Conservation (phyloP, 164 flowering plant genomes). For the Stephania japonica region DNA sequence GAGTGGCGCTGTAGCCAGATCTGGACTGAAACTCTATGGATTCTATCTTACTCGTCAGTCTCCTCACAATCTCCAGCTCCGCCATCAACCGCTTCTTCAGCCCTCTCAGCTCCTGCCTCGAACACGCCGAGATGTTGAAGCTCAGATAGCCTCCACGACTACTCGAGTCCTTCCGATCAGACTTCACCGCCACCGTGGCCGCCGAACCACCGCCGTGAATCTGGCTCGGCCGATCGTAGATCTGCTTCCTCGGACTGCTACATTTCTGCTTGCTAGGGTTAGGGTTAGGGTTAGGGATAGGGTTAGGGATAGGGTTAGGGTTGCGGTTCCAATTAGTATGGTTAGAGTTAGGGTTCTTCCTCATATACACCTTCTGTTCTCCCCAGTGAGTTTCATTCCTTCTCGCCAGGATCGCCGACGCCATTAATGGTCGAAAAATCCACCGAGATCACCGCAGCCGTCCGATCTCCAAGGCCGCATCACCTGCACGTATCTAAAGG, state of each 20-base stretch:
- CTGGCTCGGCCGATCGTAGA: slow-evolving; percentile 13
- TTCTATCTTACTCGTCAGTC: slow-evolving; percentile 45
- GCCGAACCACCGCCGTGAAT: slow-evolving; percentile 7
- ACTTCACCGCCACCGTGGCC: slow-evolving; percentile 9
- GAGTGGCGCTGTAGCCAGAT: slow-evolving; percentile 25
- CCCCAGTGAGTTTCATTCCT: slow-evolving; percentile 33
- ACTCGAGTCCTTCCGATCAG: slow-evolving; percentile 11
- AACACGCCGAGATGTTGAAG: slow-evolving; percentile 34
- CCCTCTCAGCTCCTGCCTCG: slow-evolving; percentile 41
- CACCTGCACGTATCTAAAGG: slow-evolving; percentile 7
- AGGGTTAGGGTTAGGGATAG: slow-evolving; percentile 22
- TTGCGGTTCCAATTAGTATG: slow-evolving; percentile 17
- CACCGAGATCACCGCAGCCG: slow-evolving; percentile 25
- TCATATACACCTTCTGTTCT: slow-evolving; percentile 35
- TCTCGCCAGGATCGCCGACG: slow-evolving; percentile 34
- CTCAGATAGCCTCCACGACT: slow-evolving; percentile 16
- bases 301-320: slow-evolving; percentile 21
- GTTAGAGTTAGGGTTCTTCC: slow-evolving; percentile 32
- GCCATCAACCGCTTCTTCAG: slow-evolving; percentile 39
- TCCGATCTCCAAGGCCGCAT: slow-evolving; percentile 24
- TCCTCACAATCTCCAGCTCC: slow-evolving; percentile 59
- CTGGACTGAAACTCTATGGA: slow-evolving; percentile 28
- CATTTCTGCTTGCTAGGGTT: slow-evolving; percentile 12
- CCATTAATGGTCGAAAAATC: slow-evolving; percentile 26
- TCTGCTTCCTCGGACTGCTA: slow-evolving; percentile 19